Percentiles rank a stretch among this genome's conserved stretches.
Conservation (phyloP, 2,329 filamentous ascomycete species). For the Fusarium sp. region DNA sequence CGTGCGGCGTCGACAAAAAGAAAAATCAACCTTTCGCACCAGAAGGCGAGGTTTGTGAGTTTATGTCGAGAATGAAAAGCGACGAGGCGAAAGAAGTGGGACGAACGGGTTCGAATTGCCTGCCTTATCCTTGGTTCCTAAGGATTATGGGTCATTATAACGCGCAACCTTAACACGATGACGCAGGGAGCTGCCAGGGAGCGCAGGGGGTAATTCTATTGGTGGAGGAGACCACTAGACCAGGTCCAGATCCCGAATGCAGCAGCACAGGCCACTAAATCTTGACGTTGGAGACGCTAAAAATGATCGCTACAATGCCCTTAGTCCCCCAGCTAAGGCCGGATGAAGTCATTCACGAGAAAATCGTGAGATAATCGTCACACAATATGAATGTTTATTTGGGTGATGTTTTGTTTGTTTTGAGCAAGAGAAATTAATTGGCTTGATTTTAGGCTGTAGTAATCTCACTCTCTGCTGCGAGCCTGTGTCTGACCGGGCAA, state of each 20-base stretch:
- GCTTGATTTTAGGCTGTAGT: not conserved
- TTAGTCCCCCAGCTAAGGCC: conserved; percentile 21
- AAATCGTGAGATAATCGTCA: not conserved
- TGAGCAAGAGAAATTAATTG: not conserved
- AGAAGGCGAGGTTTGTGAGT: conserved; percentile 33
- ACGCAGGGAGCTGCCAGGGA: conserved; percentile 32
- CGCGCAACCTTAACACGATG: conserved; percentile 29
- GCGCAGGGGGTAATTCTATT: conserved; percentile 5
- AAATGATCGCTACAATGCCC: conserved; percentile 10
- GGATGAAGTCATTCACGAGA: conserved; percentile 36
- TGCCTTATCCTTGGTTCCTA: conserved; percentile 27
- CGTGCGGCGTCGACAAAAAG: conserved; percentile 1
- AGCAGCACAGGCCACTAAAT: conserved; percentile 21
- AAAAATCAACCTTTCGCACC: conserved; percentile 38
- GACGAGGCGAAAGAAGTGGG: conserved; percentile 30
- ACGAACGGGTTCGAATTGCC: conserved; percentile 26
- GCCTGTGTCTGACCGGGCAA: not conserved
- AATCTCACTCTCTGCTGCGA: no score
- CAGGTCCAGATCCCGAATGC: conserved; percentile 35
- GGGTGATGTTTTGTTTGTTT: not conserved
- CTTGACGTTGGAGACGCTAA: conserved; percentile 16
- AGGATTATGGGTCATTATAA: conserved; percentile 5
- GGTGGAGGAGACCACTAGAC: conserved; percentile 1
- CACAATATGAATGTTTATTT: not conserved
- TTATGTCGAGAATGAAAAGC: conserved; percentile 26